Base-by-base conservation (phyloP, 2,329 filamentous ascomycete species). In the Nannizzia gypsea region DNA sequence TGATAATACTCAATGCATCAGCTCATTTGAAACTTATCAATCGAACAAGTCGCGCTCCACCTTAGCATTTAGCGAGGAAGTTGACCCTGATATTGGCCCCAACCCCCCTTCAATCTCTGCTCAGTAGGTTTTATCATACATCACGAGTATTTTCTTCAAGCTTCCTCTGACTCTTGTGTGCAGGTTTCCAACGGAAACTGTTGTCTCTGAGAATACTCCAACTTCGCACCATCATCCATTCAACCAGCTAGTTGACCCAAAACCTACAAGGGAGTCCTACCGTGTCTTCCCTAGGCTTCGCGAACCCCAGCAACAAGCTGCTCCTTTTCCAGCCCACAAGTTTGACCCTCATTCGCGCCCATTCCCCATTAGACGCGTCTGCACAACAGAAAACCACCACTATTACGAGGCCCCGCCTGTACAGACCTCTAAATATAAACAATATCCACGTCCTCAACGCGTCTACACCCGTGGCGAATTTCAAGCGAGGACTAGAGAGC, bases 1-100 rank as follows among this genome's bases (percentile, higher is more conserved):
- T 42, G 34, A 56, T 22, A 20, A 42, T 15, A 20, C 31, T 6
- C 54, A 22, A 6, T 38, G 13, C 34, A 9, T 56, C 9, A 56
- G 34, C 15, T 56, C 54, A 11, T 42, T 56, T 42, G 34, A 56
- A 56, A 40, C 54, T 22, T 22, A 56, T 42, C 54, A 56, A 9
- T 56, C 54, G 22, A 56, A 56, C 38, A 11, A 42, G 3, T 40
- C 34, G 1, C 20, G 28, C n/a, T 40, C 34, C 5, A 56, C 54
- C 15, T 42, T 56, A 40, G 54, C 20, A 15, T 56, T 31, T 6
- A 40, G 54, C 34, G 22, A 38, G 5, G 54, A 42, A 3, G 17
- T n/a, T 40, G 31, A 42, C n/a, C 54, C 54, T 2, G 54, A 42
- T 24, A n/a, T 24, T 24, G 5, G 15, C 20, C 24, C 34, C 2